Evolutionary conservation across 768 basidiomycete species (phyloP).

Genomic region (Ramaria rubella): DNA sequence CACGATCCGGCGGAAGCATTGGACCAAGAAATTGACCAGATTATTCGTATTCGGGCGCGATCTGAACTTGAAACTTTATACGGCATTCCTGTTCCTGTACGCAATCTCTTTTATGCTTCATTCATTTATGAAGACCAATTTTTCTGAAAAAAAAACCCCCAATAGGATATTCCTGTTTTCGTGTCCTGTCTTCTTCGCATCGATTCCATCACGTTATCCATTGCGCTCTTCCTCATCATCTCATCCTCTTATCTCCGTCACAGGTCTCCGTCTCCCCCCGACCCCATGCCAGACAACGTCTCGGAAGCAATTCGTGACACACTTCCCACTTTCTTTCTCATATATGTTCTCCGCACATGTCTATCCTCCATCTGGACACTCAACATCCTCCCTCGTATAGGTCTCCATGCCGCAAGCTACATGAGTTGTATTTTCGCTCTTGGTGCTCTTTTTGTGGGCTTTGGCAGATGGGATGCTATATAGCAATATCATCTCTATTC

Average conservation of each 20-base stretch:
- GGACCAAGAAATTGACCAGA: constrained; percentile 48
- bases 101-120: constrained; percentile 25
- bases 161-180: constrained; percentile 70
- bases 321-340: constrained; percentile 36
- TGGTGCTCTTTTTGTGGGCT: constrained; percentile 63
- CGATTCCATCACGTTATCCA: constrained; percentile 62
- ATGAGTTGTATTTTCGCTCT: constrained; percentile 58
- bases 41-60: constrained; percentile 51
- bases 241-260: constrained; percentile 14
- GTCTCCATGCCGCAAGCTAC: constrained; percentile 73
- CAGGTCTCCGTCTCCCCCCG: constrained; percentile 45
- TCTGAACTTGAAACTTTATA: constrained; percentile 78
- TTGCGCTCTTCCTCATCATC: constrained; percentile 56
- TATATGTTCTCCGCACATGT: constrained; percentile 43
- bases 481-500: no score
- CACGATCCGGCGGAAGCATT: background rate
- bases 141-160: background rate
- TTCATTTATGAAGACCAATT: background rate
- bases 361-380: constrained; percentile 64
- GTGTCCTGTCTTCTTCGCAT: constrained; percentile 71
- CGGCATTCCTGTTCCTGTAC: constrained; percentile 70
- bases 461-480: constrained; percentile 67
- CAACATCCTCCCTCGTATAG: constrained; percentile 59
- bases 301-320: constrained; percentile 8
- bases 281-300: background rate